These are phyloP conservation scores for Corynespora cassiicola DNA, from an alignment of 2,329 filamentous ascomycete genomes.

Conservation along the genomic window DNA sequence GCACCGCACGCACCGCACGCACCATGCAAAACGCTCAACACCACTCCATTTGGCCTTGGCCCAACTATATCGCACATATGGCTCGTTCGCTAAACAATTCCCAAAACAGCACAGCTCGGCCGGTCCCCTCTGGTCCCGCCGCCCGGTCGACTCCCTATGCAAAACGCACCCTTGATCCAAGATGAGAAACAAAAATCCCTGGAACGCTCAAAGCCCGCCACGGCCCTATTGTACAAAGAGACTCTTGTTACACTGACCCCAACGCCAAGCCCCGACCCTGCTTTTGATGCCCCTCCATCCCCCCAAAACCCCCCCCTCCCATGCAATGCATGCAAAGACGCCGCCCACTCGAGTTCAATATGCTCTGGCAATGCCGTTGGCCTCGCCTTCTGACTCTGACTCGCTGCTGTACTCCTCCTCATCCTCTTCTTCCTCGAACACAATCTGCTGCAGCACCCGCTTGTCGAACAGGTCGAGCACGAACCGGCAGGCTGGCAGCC, in stretches of 20 bases:
- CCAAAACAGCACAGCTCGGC: slow-evolving; percentile 7
- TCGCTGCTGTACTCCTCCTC: slow-evolving; percentile 43
- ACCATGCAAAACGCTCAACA: background rate
- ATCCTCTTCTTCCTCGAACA: slow-evolving; percentile 74
- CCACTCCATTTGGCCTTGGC: background rate
- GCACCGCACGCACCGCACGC: too few species aligned
- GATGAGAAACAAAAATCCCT: too few species aligned
- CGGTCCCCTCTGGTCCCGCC: slow-evolving; percentile 1
- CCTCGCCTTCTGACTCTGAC: slow-evolving; percentile 34
- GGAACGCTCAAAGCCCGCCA: slow-evolving; percentile 14
- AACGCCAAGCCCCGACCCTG: slow-evolving; percentile 23
- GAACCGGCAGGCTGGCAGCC: slow-evolving; percentile 84
- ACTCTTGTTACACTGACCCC: slow-evolving; percentile 16
- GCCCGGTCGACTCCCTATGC: slow-evolving; percentile 28
- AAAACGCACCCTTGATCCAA: slow-evolving; percentile 18
- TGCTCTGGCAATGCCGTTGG: slow-evolving; percentile 21
- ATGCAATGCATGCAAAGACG: too few species aligned
- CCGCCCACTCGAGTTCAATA: slow-evolving; percentile 19
- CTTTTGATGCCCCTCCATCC: slow-evolving; percentile 6
- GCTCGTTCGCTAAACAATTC: slow-evolving; percentile 17
- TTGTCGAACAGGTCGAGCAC: slow-evolving; percentile 95
- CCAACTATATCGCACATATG: slow-evolving; percentile 3
- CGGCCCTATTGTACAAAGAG: slow-evolving; percentile 30
- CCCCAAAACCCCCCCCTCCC: too few species aligned
- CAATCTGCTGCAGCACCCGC: slow-evolving; percentile 80